phyloP scores from a whole-genome alignment of 495 filamentous ascomycete genomes.

The Penicillium antarcticum region DNA sequence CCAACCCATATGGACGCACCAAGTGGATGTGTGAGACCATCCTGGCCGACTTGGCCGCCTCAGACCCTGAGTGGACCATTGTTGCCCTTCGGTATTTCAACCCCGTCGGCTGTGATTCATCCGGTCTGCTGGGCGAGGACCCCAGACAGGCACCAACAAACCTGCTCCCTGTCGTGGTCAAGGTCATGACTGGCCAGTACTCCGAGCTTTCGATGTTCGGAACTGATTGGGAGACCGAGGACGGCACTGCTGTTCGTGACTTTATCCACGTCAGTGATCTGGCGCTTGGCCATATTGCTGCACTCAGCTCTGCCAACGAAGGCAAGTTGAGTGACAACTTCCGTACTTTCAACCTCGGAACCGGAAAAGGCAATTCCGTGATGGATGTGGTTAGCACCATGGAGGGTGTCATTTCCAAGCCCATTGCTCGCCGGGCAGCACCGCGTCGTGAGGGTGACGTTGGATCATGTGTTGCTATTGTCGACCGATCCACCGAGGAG shows the following conservation, averaged over 20 bases:
- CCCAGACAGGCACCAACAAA: conserved; percentile 61
- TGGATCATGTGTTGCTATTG: conserved; percentile 75
- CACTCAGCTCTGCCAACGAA: conserved; percentile 40
- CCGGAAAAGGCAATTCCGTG: conserved; percentile 50
- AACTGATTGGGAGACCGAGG: conserved; percentile 60
- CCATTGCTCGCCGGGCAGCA: conserved; percentile 58
- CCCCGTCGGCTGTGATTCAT: conserved; percentile 62
- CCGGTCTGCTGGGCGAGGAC: conserved; percentile 62
- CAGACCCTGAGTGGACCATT: conserved; percentile 59
- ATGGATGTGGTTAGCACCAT: conserved; percentile 49
- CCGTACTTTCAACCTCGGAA: conserved; percentile 52
- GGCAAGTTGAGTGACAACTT: conserved; percentile 41
- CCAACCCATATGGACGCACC: conserved; percentile 63
- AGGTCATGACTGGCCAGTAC: conserved; percentile 55
- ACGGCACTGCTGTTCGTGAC: conserved; percentile 57
- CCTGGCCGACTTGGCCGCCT: conserved; percentile 55
- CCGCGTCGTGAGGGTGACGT: conserved; percentile 75
- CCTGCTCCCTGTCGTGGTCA: conserved; percentile 58
- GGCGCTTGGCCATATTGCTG: conserved; percentile 62
- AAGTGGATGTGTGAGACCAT: conserved; percentile 67
- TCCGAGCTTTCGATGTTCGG: conserved; percentile 57
- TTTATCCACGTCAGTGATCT: conserved; percentile 65
- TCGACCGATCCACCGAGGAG: conserved; percentile 77
- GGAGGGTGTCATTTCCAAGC: conserved; percentile 38
- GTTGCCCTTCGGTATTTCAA: conserved; percentile 67